phyloP scores from a whole-genome alignment of 208 protist genomes.

The Leishmania turanica region DNA sequence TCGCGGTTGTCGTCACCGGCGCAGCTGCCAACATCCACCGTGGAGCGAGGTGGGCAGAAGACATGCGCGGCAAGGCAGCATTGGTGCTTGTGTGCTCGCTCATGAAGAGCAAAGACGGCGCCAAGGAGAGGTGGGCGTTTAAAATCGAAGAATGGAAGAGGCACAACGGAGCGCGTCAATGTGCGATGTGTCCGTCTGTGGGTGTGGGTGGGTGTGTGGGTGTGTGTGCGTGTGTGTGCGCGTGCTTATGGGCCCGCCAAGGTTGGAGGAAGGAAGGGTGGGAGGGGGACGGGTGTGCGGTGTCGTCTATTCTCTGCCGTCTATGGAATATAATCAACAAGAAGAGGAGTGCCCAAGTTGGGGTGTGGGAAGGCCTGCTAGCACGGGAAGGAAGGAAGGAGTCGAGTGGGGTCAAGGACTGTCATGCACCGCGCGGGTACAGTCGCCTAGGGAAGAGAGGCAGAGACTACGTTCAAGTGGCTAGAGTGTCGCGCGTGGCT shows the following conservation, averaged over 20 bases:
- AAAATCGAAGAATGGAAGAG: not conserved
- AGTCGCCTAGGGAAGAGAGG: not conserved
- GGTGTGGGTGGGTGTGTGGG: not conserved
- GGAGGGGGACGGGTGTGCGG: not conserved
- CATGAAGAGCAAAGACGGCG: not conserved
- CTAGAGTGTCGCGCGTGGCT: not conserved
- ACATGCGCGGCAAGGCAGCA: slow-evolving; percentile 4
- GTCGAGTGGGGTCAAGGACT: no score
- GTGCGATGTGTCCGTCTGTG: not conserved
- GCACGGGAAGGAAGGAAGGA: not conserved
- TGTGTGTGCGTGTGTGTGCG: not conserved
- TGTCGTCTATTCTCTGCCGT: not conserved
- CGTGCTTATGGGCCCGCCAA: not conserved
- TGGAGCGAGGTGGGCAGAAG: not conserved
- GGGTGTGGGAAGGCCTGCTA: not conserved
- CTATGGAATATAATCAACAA: not conserved
- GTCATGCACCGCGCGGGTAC: no score
- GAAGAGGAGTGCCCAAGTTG: not conserved
- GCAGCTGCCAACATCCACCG: not conserved
- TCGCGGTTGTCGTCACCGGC: not conserved
- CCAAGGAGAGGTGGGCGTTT: not conserved
- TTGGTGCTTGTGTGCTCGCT: not conserved
- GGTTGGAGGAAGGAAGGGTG: not conserved
- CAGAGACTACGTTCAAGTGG: not conserved
- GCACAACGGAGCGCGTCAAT: not conserved